Base-by-base conservation (phyloP, 2,329 filamentous ascomycete genomes). In the Aureobasidium sp. region DNA sequence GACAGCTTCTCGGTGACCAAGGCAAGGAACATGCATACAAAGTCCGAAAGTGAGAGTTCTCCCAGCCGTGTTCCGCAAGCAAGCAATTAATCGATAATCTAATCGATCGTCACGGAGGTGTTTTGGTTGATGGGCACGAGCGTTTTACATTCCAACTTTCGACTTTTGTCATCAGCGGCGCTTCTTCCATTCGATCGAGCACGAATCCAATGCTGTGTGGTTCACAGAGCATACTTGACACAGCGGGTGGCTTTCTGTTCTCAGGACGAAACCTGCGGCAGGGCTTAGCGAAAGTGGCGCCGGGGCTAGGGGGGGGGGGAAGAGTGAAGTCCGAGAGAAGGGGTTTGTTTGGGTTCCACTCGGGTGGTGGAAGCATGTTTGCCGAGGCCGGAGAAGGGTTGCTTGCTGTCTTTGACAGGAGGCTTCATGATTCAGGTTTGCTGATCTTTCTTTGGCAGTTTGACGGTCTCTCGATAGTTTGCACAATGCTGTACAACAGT, bases 391-490 rank as follows among this genome's bases (percentile, higher is more conserved):
- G 51, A 35, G 27, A 33, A 27, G 38, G 27, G n/a, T n/a, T n/a
- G n/a, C n/a, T 27, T 57, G 40, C 40, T 29, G 27, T 27, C 40
- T 55, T n/a, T 55, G 53, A 46, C 53, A 57, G 53, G 40, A 57
- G 40, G 38, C 40, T 45, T 35, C 53, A 45, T 45, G 53, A 57
- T 35, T 57, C 53, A 57, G 23, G 40, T 46, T 55, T 53, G 49
- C 49, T 38, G 49, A 53, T 53, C 49, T 27, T 38, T 23, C 49
- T 53, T 53, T 29, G n/a, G 19, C 49, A 53, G 49, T 29, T 53
- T 53, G 49, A 53, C 40, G 49, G 31, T 53, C 21, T 40, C 40
- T 29, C 35, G 35, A 13, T 53, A 53, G 35, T 29, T 38, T 38
- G 33, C n/a, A 27, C 33, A 33, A 40, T 38, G 49, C 35, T 40